Evolutionary conservation across 1,139 yeast species (phyloP).

Genomic region (Williopsis jadinii): DNA sequence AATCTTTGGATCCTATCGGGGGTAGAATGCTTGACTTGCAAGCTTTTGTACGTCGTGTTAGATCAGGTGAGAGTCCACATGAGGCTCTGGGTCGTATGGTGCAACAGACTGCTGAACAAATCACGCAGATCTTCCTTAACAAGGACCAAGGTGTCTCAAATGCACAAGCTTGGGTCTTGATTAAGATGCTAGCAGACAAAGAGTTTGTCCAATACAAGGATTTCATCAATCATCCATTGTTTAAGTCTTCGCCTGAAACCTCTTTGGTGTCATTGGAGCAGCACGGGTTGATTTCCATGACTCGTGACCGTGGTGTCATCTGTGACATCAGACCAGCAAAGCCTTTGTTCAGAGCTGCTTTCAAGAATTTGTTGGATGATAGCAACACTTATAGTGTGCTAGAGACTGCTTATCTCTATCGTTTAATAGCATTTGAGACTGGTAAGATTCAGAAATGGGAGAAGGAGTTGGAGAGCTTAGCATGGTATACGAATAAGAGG

Average conservation of each 20-base stretch:
- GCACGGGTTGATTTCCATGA: slow-evolving; percentile 63
- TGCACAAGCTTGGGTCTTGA: slow-evolving; percentile 85
- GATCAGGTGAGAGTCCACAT: slow-evolving; percentile 76
- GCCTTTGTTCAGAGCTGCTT: slow-evolving; percentile 81
- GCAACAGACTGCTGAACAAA: slow-evolving; percentile 78
- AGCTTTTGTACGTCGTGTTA: slow-evolving; percentile 79
- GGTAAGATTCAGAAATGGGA: slow-evolving; percentile 59
- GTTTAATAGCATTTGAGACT: slow-evolving; percentile 53
- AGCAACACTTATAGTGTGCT: slow-evolving; percentile 55
- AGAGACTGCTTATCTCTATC: slow-evolving; percentile 54
- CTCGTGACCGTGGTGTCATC: slow-evolving; percentile 70
- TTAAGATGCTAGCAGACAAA: slow-evolving; percentile 51
- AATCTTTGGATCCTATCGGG: slow-evolving; percentile 69
- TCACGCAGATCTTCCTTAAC: slow-evolving; percentile 70
- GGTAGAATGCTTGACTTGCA: slow-evolving; percentile 94
- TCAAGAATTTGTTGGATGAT: slow-evolving; percentile 45
- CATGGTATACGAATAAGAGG: slow-evolving; percentile 39
- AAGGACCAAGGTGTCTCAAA: slow-evolving; percentile 52
- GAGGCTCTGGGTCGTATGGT: slow-evolving; percentile 78
- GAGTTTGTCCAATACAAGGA: slow-evolving; percentile 44
- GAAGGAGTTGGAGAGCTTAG: slow-evolving; percentile 58
- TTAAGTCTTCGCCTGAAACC: slow-evolving; percentile 49
- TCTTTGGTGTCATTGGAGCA: slow-evolving; percentile 70
- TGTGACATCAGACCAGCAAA: slow-evolving; percentile 66
- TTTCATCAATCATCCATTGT: slow-evolving; percentile 52